These are phyloP conservation scores for Aspergillus steynii DNA, from an alignment of 495 filamentous ascomycete genomes.

Conservation along the genomic window DNA sequence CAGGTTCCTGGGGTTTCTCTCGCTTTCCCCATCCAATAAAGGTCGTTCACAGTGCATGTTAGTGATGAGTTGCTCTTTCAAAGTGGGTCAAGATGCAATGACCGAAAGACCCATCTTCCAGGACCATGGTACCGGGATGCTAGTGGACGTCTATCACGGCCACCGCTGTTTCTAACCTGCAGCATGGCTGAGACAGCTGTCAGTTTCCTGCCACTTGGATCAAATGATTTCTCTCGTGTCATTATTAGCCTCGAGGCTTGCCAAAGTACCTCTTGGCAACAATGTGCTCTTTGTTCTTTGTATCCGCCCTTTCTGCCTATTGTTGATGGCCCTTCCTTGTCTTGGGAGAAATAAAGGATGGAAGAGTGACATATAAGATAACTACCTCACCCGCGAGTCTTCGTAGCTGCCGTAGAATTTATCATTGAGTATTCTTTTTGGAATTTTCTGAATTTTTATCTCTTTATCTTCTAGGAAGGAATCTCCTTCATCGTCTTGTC, in stretches of 20 bases:
- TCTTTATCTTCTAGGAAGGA: too few species aligned
- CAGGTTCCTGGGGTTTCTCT: neutral
- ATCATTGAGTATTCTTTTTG: too few species aligned
- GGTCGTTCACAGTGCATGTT: too few species aligned
- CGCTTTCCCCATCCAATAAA: neutral
- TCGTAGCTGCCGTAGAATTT: too few species aligned
- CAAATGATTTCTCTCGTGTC: neutral
- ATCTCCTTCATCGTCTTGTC: too few species aligned
- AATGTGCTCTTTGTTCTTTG: neutral
- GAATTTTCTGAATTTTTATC: too few species aligned
- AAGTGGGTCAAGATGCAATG: neutral
- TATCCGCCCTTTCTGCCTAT: neutral
- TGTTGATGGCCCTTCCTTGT: too few species aligned
- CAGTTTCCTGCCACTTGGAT: neutral
- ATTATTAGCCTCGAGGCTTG: neutral
- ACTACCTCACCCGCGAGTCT: too few species aligned
- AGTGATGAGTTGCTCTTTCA: neutral
- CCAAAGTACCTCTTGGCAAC: neutral
- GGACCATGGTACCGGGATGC: neutral
- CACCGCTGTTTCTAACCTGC: neutral
- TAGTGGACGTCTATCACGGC: neutral
- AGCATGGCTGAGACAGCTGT: neutral
- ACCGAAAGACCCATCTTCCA: neutral
- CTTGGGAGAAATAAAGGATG: too few species aligned
- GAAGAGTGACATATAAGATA: too few species aligned